Evolutionary conservation across 169 alveolate genomes (phyloP).

Genomic region (Plasmodium sp.): DNA sequence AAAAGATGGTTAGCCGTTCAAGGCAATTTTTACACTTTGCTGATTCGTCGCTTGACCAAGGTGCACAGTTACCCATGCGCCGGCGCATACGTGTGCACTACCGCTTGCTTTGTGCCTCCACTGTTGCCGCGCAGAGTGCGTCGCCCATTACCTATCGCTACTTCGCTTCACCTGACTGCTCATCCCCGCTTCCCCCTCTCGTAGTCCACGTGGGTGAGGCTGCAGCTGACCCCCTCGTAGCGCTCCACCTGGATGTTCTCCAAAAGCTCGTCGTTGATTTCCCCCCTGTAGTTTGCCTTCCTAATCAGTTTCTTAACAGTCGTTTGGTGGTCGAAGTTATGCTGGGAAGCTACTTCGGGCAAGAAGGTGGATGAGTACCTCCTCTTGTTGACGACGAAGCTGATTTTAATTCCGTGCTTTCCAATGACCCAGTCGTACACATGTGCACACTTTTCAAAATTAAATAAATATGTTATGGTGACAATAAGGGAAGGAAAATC

Average conservation of each 20-base stretch:
- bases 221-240: conserved; percentile 52
- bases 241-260: conserved; percentile 37
- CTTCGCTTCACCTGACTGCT: background rate
- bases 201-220: conserved; percentile 52
- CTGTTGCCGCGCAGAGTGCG: background rate
- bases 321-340: conserved; percentile 56
- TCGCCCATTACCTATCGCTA: background rate
- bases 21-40: background rate
- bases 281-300: conserved; percentile 53
- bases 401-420: conserved; percentile 77
- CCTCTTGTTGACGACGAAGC: conserved; percentile 49
- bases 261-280: conserved; percentile 35
- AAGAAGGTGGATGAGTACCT: conserved; percentile 80
- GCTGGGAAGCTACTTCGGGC: conserved; percentile 83
- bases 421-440: conserved; percentile 82
- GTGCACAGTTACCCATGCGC: background rate
- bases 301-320: conserved; percentile 38
- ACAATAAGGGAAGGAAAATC: conserved; percentile 40
- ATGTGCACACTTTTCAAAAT: conserved; percentile 72
- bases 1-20: background rate
- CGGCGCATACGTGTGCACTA: background rate
- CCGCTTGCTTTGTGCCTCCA: background rate
- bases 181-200: background rate
- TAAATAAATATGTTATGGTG: conserved; percentile 15
- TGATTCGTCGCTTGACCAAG: background rate